These are phyloP conservation scores for Adiantum capillusveneris DNA, from an alignment of 75 land plant species.

Conservation along the genomic window DNA sequence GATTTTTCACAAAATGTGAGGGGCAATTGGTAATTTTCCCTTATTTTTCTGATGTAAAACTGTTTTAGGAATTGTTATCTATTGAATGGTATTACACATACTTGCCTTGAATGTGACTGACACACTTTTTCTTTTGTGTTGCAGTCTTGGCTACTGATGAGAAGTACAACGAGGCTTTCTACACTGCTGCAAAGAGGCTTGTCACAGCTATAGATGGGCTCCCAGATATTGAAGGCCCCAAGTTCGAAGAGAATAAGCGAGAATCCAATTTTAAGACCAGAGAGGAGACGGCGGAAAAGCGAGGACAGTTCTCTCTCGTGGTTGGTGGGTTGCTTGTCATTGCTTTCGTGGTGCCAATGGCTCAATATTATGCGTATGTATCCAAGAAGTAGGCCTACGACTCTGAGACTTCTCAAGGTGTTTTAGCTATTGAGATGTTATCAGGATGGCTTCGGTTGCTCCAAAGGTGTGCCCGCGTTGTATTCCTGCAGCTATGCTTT, in stretches of 20 bases:
- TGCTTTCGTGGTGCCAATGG: conserved; percentile 99
- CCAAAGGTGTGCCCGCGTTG: no score
- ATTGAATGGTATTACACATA: no score
- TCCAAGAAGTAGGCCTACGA: conserved; percentile 64
- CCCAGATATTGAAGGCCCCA: conserved; percentile 84
- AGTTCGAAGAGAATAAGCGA: conserved; percentile 71
- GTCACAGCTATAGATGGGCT: conserved; percentile 90
- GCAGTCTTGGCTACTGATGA: conserved; percentile 93
- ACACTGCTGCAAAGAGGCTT: conserved; percentile 67
- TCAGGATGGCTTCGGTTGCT: no score
- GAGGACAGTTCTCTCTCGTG: conserved; percentile 82
- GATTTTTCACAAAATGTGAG: no score
- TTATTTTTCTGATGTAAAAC: no score
- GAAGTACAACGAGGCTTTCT: conserved; percentile 92
- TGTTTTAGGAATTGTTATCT: no score
- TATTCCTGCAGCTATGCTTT: no score
- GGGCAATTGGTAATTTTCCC: no score
- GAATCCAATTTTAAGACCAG: conserved; percentile 93
- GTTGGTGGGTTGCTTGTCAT: conserved; percentile 94
- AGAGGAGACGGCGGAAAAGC: conserved; percentile 87
- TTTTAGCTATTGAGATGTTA: no score
- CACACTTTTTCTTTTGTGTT: no score
- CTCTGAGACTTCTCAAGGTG: no score
- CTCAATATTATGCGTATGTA: conserved; percentile 97
- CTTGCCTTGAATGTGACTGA: no score